A percentile compares a stretch with the other conserved stretches of the same genome.
Conservation (phyloP, 345 rosid species). For the Atalantia buxifolia region DNA sequence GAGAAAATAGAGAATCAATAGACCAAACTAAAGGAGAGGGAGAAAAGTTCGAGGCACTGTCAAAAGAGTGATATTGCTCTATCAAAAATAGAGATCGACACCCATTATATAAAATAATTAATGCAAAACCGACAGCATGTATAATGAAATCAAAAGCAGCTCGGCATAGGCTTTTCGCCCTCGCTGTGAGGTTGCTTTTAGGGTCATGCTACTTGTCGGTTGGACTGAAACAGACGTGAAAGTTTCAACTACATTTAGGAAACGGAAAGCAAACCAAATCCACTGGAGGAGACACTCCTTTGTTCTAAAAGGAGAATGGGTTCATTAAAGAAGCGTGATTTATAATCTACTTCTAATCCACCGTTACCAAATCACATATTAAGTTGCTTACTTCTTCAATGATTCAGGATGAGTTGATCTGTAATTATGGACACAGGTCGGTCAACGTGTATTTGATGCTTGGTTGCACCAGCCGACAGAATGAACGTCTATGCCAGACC, state of each 20-base stretch:
- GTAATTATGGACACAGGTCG: neutral
- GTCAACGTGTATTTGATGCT: too few relatives aligned
- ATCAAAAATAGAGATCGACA: neutral
- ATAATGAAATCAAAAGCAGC: neutral
- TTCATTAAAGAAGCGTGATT: neutral
- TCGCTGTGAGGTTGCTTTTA: neutral
- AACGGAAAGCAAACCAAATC: slow-evolving; percentile 5
- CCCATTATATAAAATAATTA: too few relatives aligned
- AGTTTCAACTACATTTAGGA: neutral
- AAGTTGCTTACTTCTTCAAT: neutral
- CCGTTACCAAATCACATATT: neutral
- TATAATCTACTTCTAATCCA: neutral
- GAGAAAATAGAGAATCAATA: neutral
- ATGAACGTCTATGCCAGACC: neutral
- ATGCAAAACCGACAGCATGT: too few relatives aligned
- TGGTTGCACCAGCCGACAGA: too few relatives aligned
- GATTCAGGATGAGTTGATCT: neutral
- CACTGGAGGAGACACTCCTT: neutral
- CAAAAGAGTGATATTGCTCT: neutral
- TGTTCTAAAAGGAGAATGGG: neutral
- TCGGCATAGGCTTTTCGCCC: neutral
- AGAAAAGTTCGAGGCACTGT: neutral
- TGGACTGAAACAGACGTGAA: slow-evolving; percentile 7
- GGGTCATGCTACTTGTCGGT: slow-evolving; percentile 9
- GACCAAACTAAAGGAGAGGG: neutral